phyloP scores from a whole-genome alignment of 352 stramenopile genomes.

The Phytophthora pini region DNA sequence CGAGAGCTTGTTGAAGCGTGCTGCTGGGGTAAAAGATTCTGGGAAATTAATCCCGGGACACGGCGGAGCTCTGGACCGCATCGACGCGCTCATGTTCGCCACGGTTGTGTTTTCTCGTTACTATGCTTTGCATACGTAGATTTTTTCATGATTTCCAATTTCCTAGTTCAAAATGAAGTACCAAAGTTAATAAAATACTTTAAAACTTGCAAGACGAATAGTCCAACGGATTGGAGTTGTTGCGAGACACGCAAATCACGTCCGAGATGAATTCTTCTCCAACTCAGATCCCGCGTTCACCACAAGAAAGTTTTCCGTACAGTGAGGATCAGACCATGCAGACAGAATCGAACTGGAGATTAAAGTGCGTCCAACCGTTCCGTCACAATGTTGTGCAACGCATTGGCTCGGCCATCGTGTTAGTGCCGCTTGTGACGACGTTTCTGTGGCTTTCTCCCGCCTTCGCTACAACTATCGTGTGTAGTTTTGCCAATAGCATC shows the following conservation, averaged over 20 bases:
- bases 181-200: too few relatives aligned
- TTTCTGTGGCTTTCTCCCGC: conserved; percentile 63
- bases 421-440: conserved; percentile 51
- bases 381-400: conserved; percentile 56
- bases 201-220: not conserved
- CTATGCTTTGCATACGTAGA: conserved; percentile 32
- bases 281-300: not conserved
- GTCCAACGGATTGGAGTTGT: not conserved
- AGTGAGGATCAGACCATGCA: not conserved
- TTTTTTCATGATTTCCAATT: too few relatives aligned
- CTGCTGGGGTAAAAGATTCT: conserved; percentile 94
- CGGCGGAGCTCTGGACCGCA: conserved; percentile 94
- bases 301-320: conserved; percentile 2
- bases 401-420: conserved; percentile 45
- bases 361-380: not conserved
- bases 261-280: not conserved
- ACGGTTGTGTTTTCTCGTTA: conserved; percentile 65
- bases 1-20: conserved; percentile 94
- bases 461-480: conserved; percentile 56
- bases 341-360: not conserved
- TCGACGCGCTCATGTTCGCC: conserved; percentile 94
- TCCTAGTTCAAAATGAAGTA: too few relatives aligned
- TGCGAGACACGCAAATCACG: conserved; percentile 1
- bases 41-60: conserved; percentile 94
- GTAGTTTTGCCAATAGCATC: conserved; percentile 42